A percentile compares a stretch with the other conserved stretches of the same genome.
phyloP scores from a whole-genome alignment of 208 protist species.

The Leishmania guyanensis region DNA sequence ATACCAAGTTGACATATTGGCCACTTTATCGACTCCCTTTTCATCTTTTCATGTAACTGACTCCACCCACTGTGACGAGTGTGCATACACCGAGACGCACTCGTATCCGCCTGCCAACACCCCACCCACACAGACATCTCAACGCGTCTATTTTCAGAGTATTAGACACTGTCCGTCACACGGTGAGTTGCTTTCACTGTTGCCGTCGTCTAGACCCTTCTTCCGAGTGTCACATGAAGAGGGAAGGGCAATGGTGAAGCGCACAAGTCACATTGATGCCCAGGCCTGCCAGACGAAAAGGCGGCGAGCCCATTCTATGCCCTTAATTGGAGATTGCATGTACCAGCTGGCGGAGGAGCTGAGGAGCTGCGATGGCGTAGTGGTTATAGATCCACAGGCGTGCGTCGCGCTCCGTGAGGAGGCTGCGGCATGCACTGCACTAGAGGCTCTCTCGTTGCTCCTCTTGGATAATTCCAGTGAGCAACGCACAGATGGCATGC shows the following conservation, averaged over 20 bases:
- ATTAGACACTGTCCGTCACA: neutral
- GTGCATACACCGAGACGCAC: neutral
- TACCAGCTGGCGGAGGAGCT: conserved; percentile 1
- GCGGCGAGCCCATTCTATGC: neutral
- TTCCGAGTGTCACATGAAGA: neutral
- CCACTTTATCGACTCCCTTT: neutral
- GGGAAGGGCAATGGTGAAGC: neutral
- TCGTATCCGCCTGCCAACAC: neutral
- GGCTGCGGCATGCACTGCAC: neutral
- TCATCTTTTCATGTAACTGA: neutral
- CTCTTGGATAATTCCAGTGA: neutral
- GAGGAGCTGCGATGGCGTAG: neutral
- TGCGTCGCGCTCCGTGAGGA: neutral
- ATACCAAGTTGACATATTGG: neutral
- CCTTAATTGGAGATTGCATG: conserved; percentile 1
- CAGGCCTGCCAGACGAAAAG: neutral
- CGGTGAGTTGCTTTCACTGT: neutral
- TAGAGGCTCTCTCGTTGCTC: conserved; percentile 9
- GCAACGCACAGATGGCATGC: neutral
- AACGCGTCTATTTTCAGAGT: neutral
- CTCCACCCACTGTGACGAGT: neutral
- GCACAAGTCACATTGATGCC: neutral
- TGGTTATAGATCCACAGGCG: conserved; percentile 4
- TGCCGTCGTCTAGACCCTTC: neutral
- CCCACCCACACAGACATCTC: neutral